Base-by-base conservation (phyloP, 345 rosid genomes). In the Citrus reticulata region DNA sequence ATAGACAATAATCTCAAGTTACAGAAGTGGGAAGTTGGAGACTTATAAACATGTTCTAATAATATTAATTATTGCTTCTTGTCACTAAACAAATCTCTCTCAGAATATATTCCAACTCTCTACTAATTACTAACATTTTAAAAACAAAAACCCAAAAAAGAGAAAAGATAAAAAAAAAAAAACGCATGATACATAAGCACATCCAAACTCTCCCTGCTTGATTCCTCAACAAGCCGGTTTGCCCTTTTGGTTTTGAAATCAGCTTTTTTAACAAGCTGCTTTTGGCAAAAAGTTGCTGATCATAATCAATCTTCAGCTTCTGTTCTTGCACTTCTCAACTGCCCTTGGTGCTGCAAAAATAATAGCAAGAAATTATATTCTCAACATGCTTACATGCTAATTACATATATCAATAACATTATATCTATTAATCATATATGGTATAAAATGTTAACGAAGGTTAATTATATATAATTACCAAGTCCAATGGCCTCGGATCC, bases 401-500 rank as follows among this genome's bases (percentile, higher is more conserved):
- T 1, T 46, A 22, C 37, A 11, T 19, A 40, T 20, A 7, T 17
- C 58, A 54, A 54, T 4, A 54, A 54, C 5, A 54, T 17, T 17
- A 54, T 17, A 54, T 54, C 58, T 17, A 54, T 54, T 54, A 54
- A 54, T 54, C 19, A 54, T 32, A 32, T 32, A 32, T 51, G 57
- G 4, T 16, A 51, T 16, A 51, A 51, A 17, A 54, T 54, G 40
- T 64, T 64, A 14, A 35, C 4, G 16, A 20, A 20, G 1, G n/a
- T 27, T 14, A 69, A 3, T 6, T 25, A 69, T 42, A 13, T 3
- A 17, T 54, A 87, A 91, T 79, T 55, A 93, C 97, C 97, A 68
- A 93, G 95, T 76, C 97, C 97, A n/a, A 90, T 93, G 40, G 97
- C 93, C 72, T 93, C 95, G 4, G 95, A 89, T 75, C 95, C 97